Conservation (phyloP, 805 yeast genomes). For the Sugiyamaella lignohabitans region DNA sequence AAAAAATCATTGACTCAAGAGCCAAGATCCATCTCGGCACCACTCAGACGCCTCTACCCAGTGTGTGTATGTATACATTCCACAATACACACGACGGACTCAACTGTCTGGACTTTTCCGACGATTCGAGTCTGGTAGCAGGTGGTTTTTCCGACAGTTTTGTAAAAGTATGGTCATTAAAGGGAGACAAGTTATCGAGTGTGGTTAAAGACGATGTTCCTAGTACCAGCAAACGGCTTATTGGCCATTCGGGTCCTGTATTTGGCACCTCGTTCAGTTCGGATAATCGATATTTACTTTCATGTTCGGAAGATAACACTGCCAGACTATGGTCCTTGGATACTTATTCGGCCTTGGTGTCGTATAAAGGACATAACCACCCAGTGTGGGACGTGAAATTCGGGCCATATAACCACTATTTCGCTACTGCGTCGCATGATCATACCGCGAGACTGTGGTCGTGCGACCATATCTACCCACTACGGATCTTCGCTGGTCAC, state of each 20-base stretch:
- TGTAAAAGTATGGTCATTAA: slow-evolving; percentile 87
- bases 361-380: slow-evolving; percentile 93
- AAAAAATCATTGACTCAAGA: slow-evolving; percentile 75
- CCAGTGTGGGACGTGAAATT: slow-evolving; percentile 98
- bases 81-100: slow-evolving; percentile 89
- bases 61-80: slow-evolving; percentile 96
- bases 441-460: slow-evolving; percentile 98
- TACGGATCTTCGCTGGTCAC: slow-evolving; percentile 96
- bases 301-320: slow-evolving; percentile 87
- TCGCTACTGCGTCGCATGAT: slow-evolving; percentile 97
- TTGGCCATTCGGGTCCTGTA: slow-evolving; percentile 94
- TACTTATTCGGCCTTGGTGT: slow-evolving; percentile 78
- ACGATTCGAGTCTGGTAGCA: slow-evolving; percentile 79
- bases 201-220: slow-evolving; percentile 29
- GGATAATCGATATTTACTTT: slow-evolving; percentile 71
- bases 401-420: slow-evolving; percentile 93
- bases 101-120: slow-evolving; percentile 81
- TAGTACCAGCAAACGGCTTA: slow-evolving; percentile 41
- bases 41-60: slow-evolving; percentile 78
- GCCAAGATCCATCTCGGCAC: slow-evolving; percentile 58
- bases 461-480: slow-evolving; percentile 93
- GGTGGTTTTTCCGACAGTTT: slow-evolving; percentile 93
- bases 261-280: slow-evolving; percentile 89
- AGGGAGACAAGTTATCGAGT: slow-evolving; percentile 69
- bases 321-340: slow-evolving; percentile 92